Percentiles rank a stretch among this genome's conserved stretches.
Conservation (phyloP, 2,329 filamentous ascomycete species). For the Pseudogymnoascus sp. region DNA sequence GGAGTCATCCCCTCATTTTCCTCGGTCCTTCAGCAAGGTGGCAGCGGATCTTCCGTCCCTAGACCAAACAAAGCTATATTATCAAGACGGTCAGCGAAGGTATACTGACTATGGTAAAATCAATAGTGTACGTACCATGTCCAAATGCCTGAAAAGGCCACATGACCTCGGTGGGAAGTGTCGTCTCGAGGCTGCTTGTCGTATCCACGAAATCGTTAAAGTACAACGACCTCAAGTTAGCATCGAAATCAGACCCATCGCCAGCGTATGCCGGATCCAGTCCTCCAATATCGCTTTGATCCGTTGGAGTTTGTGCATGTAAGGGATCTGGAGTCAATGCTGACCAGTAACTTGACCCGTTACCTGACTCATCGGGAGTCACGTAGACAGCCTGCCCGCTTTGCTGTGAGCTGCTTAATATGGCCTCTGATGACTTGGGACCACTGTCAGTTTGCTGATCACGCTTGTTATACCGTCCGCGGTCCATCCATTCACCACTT, state of each 20-base stretch:
- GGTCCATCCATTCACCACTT: not conserved
- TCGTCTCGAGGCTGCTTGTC: not conserved
- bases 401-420: not conserved
- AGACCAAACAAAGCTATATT: not conserved
- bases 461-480: not conserved
- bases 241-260: not conserved
- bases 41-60: not conserved
- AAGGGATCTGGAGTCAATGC: not conserved
- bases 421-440: not conserved
- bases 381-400: not conserved
- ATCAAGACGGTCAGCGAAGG: not conserved
- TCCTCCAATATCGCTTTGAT: not conserved
- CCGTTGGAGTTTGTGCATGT: not conserved
- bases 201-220: not conserved
- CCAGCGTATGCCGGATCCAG: not conserved
- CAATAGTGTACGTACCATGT: not conserved
- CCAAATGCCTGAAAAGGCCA: not conserved
- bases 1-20: not conserved
- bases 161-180: not conserved
- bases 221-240: not conserved
- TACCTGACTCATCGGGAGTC: not conserved
- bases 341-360: not conserved
- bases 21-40: not conserved
- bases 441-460: not conserved
- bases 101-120: not conserved